Evolutionary conservation across 1,284 basidiomycete species (phyloP).

Genomic region (Trichosporon sp.): DNA sequence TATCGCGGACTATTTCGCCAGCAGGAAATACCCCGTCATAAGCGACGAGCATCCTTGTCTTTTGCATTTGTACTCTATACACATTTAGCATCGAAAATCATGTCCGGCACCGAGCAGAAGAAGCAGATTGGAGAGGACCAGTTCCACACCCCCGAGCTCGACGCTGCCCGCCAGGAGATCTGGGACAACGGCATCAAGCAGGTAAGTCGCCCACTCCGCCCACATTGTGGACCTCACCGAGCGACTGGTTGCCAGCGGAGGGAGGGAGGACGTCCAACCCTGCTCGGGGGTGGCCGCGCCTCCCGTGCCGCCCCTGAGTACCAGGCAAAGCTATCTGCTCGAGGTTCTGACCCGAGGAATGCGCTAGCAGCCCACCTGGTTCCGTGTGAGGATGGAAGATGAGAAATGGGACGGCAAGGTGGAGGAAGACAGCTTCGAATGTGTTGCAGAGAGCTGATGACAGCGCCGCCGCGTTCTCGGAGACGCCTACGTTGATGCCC

Average conservation of each 20-base stretch:
- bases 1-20: conserved; percentile 11
- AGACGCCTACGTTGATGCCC: conserved; percentile 34
- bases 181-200: conserved; percentile 32
- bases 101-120: conserved; percentile 14
- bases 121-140: conserved; percentile 18
- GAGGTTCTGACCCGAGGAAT: too few species aligned
- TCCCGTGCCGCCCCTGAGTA: too few species aligned
- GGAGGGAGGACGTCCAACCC: not conserved
- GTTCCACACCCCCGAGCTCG: conserved; percentile 21
- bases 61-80: not conserved
- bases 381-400: too few species aligned
- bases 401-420: not conserved
- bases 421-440: not conserved
- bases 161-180: conserved; percentile 27
- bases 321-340: too few species aligned
- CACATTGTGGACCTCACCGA: not conserved
- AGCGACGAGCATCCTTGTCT: not conserved
- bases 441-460: not conserved
- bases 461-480: conserved; percentile 34
- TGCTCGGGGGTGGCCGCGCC: too few species aligned
- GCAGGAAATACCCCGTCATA: not conserved
- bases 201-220: conserved; percentile 18
- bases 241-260: not conserved
- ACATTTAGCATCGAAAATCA: not conserved
- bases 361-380: too few species aligned